Evolutionary conservation across 2,329 filamentous ascomycete species (phyloP).

Genomic region (Diaporthe vexans): DNA sequence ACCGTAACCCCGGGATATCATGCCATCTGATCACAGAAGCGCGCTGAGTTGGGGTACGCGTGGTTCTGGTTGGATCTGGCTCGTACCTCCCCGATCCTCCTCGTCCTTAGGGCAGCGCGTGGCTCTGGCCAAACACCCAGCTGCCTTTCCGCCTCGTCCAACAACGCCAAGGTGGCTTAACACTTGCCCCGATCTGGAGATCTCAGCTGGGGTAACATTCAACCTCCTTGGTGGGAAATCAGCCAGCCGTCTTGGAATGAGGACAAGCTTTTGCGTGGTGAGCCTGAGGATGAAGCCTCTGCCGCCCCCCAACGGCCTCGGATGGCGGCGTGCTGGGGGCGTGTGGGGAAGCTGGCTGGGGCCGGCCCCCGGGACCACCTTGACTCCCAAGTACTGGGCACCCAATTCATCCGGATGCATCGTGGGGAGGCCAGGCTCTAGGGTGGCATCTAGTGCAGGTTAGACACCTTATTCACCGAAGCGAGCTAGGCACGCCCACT

Average conservation of each 20-base stretch:
- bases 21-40: conserved; percentile 34
- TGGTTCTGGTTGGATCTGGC: conserved; percentile 20
- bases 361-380: conserved; percentile 8
- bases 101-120: conserved; percentile 2
- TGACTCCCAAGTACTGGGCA: conserved; percentile 14
- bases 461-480: conserved; percentile 20
- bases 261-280: conserved; percentile 21
- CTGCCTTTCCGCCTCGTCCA: conserved; percentile 4
- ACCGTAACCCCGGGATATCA: conserved; percentile 2
- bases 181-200: conserved; percentile 16
- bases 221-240: conserved; percentile 33
- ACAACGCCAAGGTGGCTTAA: conserved; percentile 23
- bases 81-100: conserved; percentile 16
- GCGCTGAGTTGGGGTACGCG: conserved; percentile 14
- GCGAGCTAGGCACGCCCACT: conserved; percentile 17
- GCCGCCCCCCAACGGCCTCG: conserved; percentile 13
- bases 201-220: conserved; percentile 17
- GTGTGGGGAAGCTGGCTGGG: conserved; percentile 29
- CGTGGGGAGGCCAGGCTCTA: conserved; percentile 19
- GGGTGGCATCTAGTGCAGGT: conserved; percentile 8
- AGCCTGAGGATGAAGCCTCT: conserved; percentile 15
- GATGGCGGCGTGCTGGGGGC: conserved; percentile 12
- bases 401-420: conserved; percentile 28
- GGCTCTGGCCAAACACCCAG: conserved; percentile 7
- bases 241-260: conserved; percentile 27